Conservation (phyloP, 2,329 filamentous ascomycete genomes). For the Penicillium janthinellum region DNA sequence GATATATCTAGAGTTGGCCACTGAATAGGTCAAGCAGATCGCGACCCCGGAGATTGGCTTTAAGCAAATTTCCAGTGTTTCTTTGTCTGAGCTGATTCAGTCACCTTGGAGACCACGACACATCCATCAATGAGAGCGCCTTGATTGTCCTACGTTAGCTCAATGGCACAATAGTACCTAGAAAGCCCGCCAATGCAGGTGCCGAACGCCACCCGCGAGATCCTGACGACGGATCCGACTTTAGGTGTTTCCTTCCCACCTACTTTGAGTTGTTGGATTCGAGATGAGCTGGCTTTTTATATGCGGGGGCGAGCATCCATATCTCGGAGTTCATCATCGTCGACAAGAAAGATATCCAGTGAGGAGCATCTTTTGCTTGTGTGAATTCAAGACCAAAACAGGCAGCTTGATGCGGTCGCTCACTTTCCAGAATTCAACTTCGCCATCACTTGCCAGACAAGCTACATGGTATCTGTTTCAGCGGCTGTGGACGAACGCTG, state of each 20-base stretch:
- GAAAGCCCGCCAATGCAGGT: constrained; percentile 32
- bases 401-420: neutral
- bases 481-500: too few species aligned
- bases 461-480: too few species aligned
- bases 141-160: constrained; percentile 31
- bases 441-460: too few species aligned
- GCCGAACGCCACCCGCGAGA: constrained; percentile 29
- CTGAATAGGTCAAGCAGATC: constrained; percentile 18
- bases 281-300: too few species aligned
- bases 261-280: too few species aligned
- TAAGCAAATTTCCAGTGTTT: too few species aligned
- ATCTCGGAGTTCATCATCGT: neutral
- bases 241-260: neutral
- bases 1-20: neutral
- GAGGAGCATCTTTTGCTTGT: neutral
- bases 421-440: neutral
- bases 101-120: too few species aligned
- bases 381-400: neutral
- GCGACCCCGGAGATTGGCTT: too few species aligned
- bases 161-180: constrained; percentile 25
- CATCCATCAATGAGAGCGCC: neutral
- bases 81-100: too few species aligned
- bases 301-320: neutral
- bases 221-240: constrained; percentile 28
- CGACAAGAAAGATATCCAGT: neutral